These are phyloP conservation scores for Candida sp. DNA, from an alignment of 1,139 yeast genomes.

Conservation along the genomic window DNA sequence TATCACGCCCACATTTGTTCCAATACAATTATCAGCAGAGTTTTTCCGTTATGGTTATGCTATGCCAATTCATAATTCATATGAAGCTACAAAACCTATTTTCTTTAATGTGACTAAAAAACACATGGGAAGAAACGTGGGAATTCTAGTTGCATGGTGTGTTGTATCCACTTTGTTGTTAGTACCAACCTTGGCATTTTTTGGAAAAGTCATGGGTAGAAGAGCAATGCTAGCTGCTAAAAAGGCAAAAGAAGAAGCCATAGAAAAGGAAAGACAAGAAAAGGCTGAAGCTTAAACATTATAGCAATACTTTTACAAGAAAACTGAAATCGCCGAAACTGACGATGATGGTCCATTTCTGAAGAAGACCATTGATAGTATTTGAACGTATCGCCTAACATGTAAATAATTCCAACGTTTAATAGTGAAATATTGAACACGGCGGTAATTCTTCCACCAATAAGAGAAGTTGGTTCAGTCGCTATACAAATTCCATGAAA, in stretches of 20 bases:
- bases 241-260: conserved; percentile 10
- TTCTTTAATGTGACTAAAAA: conserved; percentile 36
- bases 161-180: conserved; percentile 27
- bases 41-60: conserved; percentile 38
- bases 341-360: too few relatives aligned
- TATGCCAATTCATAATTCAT: conserved; percentile 36
- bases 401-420: too few relatives aligned
- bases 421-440: too few relatives aligned
- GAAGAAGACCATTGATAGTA: too few relatives aligned
- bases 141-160: conserved; percentile 33
- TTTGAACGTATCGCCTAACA: too few relatives aligned
- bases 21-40: conserved; percentile 29
- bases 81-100: conserved; percentile 34
- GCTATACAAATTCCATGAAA: too few relatives aligned
- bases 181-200: conserved; percentile 37
- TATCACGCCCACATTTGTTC: conserved; percentile 36
- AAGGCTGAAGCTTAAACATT: not conserved
- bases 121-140: conserved; percentile 33
- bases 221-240: conserved; percentile 16
- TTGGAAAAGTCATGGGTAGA: conserved; percentile 24
- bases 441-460: too few relatives aligned
- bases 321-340: too few relatives aligned
- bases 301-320: too few relatives aligned
- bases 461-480: too few relatives aligned
- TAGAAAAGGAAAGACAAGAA: not conserved